Conservation (phyloP, 202 grass and related monocot species). For the Dendrocalamus latiflorus region DNA sequence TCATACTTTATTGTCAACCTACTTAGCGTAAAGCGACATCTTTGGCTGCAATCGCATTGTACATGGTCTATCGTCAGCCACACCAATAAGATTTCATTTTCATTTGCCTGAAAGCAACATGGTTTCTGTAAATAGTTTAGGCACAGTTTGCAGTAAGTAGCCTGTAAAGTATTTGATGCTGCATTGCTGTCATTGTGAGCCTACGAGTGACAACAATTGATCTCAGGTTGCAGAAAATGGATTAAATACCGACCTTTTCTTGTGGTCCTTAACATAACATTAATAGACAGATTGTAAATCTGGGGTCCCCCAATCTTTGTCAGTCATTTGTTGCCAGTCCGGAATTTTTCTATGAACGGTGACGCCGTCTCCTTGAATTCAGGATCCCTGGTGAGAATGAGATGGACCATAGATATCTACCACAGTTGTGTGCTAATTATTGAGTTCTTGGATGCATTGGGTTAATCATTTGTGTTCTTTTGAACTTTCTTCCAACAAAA, state of each 20-base stretch:
- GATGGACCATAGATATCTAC: constrained; percentile 26
- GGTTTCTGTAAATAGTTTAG: constrained; percentile 23
- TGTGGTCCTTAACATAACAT: constrained; percentile 32
- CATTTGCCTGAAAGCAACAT: constrained; percentile 27
- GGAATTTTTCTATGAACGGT: constrained; percentile 17
- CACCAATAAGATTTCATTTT: constrained; percentile 23
- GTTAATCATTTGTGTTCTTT: constrained; percentile 2
- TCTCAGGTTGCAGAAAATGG: constrained; percentile 26
- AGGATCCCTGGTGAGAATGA: constrained; percentile 13
- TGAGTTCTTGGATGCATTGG: constrained; percentile 11
- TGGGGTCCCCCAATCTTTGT: constrained; percentile 35
- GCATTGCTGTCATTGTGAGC: constrained; percentile 9
- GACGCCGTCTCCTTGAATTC: constrained; percentile 16
- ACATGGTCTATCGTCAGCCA: constrained; percentile 16
- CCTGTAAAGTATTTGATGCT: constrained; percentile 29
- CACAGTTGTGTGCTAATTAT: constrained; percentile 8
- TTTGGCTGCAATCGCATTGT: constrained; percentile 20
- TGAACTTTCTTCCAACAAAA: constrained; percentile 1
- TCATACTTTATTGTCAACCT: constrained; percentile 37
- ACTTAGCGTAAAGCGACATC: constrained; percentile 22
- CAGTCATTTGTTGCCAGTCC: constrained; percentile 27
- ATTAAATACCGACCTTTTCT: background rate
- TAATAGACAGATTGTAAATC: constrained; percentile 29
- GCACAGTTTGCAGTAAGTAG: background rate
- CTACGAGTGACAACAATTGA: constrained; percentile 16